Evolutionary conservation across 169 alveolate genomes (phyloP).

Genomic region (Ichthyophthirius multifiliis): DNA sequence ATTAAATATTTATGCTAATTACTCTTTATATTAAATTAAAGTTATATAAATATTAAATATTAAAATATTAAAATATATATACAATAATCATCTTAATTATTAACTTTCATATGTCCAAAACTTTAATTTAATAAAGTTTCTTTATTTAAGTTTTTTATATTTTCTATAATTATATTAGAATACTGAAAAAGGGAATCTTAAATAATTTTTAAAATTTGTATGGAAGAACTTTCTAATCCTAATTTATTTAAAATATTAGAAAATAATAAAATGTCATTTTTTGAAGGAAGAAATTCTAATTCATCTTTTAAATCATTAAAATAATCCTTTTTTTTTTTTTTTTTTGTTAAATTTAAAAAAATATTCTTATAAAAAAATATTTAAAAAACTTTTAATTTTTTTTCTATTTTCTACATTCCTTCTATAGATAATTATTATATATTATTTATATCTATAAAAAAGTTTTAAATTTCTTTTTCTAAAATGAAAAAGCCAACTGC

Average conservation of each 20-base stretch:
- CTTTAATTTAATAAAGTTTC: background rate
- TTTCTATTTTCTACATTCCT: background rate
- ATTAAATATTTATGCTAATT: background rate
- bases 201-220: background rate
- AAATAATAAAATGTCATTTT: background rate
- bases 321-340: background rate
- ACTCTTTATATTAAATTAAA: background rate
- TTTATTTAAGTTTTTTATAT: background rate
- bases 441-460: background rate
- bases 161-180: background rate
- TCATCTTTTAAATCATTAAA: background rate
- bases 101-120: background rate
- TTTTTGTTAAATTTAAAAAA: background rate
- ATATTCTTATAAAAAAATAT: background rate
- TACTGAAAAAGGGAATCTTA: background rate
- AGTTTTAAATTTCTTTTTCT: background rate
- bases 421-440: background rate
- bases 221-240: background rate
- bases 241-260: conserved; percentile 1
- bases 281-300: background rate
- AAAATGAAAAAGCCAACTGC: background rate
- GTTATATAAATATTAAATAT: background rate
- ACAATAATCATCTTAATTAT: conserved; percentile 3
- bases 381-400: background rate
- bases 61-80: background rate